Conservation (phyloP, 257 asterid species). For the Fraxinus anomala region DNA sequence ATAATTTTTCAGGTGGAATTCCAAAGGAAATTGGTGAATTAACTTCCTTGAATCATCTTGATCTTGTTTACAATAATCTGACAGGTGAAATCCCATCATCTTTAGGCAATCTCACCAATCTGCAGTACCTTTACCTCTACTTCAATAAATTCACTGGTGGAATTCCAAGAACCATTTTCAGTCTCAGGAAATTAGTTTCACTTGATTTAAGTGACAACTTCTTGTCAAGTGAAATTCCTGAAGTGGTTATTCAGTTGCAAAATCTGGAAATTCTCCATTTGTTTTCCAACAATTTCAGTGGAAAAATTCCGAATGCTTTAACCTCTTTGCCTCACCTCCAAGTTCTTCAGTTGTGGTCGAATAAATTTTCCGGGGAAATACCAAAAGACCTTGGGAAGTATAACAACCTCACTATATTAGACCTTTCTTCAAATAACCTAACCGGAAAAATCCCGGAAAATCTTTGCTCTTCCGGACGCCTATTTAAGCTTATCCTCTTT, state of each 20-base stretch:
- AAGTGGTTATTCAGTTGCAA: constrained; percentile 33
- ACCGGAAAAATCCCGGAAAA: constrained; percentile 63
- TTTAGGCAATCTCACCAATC: constrained; percentile 72
- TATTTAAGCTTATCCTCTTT: constrained; percentile 77
- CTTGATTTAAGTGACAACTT: constrained; percentile 81
- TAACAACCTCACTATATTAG: constrained; percentile 69
- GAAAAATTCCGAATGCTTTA: constrained; percentile 63
- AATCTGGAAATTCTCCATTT: constrained; percentile 72
- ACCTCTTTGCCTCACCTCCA: constrained; percentile 60
- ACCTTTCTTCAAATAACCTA: constrained; percentile 78
- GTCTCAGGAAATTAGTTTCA: constrained; percentile 52
- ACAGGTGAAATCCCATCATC: constrained; percentile 80
- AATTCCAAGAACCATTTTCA: constrained; percentile 57
- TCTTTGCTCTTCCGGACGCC: constrained; percentile 50
- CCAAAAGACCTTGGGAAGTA: constrained; percentile 59
- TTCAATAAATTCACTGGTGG: constrained; percentile 69
- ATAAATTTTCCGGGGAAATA: constrained; percentile 58
- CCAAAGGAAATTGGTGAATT: constrained; percentile 64
- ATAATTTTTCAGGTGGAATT: constrained; percentile 73
- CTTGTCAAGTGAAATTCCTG: constrained; percentile 70
- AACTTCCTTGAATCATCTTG: constrained; percentile 53
- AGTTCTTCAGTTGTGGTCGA: constrained; percentile 84
- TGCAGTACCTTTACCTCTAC: constrained; percentile 63
- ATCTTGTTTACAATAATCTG: constrained; percentile 75
- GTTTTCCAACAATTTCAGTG: constrained; percentile 69